Evolutionary conservation across 306 rosid genomes (phyloP), one percentile per base, ranked within the genome.

Genomic region (Dicorynia guianensis): DNA sequence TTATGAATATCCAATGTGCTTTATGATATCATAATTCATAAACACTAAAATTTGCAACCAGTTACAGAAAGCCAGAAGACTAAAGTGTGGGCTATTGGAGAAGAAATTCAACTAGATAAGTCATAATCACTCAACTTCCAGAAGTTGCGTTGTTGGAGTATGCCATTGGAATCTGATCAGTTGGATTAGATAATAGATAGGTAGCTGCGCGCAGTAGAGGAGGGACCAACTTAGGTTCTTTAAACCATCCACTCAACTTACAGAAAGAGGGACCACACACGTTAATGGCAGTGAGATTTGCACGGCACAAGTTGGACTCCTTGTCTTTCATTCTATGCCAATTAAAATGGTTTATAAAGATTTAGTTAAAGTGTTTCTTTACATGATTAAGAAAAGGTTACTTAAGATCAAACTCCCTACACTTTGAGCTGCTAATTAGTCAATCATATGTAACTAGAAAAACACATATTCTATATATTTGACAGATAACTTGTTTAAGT

Each of bases 191-290:
- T 70, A 57, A 77, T 53, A 72, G 84, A 60, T 74, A 59, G 75
- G 4, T 78, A 77, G 79, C 83, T 50, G 78, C 40, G 42, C 36
- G 49, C 43, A 14, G 67, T 80, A 85, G 93, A 80, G 66, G 92
- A 92, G 88, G 97, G 97, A 88, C 96, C 96, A 89, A 85, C 49
- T 46, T 85, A 82, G 91, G 86, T 82, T 89, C 88, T 85, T 83
- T 82, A 84, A 86, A 84, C 89, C 91, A 88, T 85, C 86, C 83
- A 81, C 85, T 77, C 74, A 76, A 74, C 66, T 74, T 69, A 77
- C 69, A 68, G 73, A 66, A 63, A 81, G 18, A 73, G 13, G 96
- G 93, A 82, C 96, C 96, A 88, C 85, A 14, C 0, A 14, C 0
- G 39, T 47, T 69, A 35, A 80, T 78, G 60, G 77, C 91, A 90